Base-by-base conservation (phyloP, 2,329 filamentous ascomycete species). In the Venturia oleaginea region DNA sequence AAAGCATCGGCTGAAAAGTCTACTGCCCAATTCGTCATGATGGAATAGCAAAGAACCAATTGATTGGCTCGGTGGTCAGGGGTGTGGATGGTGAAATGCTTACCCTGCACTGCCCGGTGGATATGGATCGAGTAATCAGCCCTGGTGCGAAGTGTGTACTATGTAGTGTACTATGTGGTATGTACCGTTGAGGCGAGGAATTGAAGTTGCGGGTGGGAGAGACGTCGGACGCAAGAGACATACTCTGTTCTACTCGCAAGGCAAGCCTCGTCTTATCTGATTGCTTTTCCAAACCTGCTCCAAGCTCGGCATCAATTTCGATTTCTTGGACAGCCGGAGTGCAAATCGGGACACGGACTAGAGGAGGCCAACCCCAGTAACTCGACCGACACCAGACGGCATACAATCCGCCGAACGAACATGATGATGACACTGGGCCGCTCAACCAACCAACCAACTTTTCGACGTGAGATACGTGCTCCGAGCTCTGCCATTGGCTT, bases 11-110 rank as follows among this genome's bases (percentile, higher is more conserved):
- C 51, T n/a, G 51, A 2, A 32, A n/a, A 57, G n/a, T n/a, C 51
- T 30, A 57, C 51, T 37, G 27, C 51, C 51, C 17, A 34, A 57
- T 57, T 57, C 51, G 51, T 57, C 51, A 57, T 57, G 51, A 34
- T 34, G n/a, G 46, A 51, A 51, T 24, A 24, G n/a, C 51, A 32
- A 27, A 55, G 51, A 19, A 34, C 51, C 51, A 55, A 55, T 55
- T n/a, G 51, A 30, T n/a, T 51, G 46, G 46, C 22, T n/a, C 40
- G 4, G 19, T 2, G n/a, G 46, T 15, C 22, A 51, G 46, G 22
- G 46, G 46, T 4, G 22, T 17, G 40, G 10, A 51, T 11, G 27
- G 46, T 27, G 48, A 30, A 19, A 32, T 57, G 51, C 51, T 37
- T 37, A 57, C 51, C 48, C n/a, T 57, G 27, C 27, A 27, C 27